Evolutionary conservation across 140 eudicot species (phyloP).

Genomic region (Anethum foeniculum): DNA sequence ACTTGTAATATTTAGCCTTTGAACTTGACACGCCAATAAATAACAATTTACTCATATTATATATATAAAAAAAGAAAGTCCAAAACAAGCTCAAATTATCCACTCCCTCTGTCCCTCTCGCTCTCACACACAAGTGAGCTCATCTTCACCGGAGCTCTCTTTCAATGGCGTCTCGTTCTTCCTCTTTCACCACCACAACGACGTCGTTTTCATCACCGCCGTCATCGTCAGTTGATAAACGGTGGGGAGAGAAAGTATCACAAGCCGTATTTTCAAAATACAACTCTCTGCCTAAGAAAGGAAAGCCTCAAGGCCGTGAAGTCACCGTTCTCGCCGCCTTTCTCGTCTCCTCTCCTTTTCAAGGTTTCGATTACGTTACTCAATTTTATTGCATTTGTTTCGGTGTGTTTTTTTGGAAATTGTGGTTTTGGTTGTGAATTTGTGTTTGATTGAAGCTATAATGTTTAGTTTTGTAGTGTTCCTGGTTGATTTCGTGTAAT

Average conservation of each 20-base stretch:
- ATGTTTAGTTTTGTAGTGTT: not conserved
- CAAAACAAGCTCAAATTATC: not conserved
- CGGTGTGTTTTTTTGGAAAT: not conserved
- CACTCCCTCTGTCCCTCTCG: not conserved
- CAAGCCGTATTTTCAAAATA: constrained; percentile 43
- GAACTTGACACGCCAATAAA: too few species aligned
- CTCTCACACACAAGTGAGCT: not conserved
- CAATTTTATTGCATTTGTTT: not conserved
- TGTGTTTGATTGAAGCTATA: not conserved
- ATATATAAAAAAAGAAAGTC: not conserved
- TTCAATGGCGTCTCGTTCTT: constrained; percentile 27
- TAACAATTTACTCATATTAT: too few species aligned
- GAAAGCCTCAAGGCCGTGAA: constrained; percentile 96
- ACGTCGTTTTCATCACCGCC: constrained; percentile 34
- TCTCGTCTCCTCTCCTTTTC: constrained; percentile 62
- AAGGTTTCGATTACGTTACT: constrained; percentile 25
- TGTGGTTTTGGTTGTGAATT: not conserved
- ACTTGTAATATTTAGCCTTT: too few species aligned
- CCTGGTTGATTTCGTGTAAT: not conserved
- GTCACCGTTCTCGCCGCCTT: constrained; percentile 87
- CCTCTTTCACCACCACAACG: constrained; percentile 20
- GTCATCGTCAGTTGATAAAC: constrained; percentile 18
- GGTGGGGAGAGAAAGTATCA: constrained; percentile 73
- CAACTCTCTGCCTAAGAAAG: constrained; percentile 82
- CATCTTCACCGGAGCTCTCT: not conserved